Percentiles rank a stretch among this genome's conserved stretches.
Conservation (phyloP, 495 filamentous ascomycete species). For the Neurospora sp. region DNA sequence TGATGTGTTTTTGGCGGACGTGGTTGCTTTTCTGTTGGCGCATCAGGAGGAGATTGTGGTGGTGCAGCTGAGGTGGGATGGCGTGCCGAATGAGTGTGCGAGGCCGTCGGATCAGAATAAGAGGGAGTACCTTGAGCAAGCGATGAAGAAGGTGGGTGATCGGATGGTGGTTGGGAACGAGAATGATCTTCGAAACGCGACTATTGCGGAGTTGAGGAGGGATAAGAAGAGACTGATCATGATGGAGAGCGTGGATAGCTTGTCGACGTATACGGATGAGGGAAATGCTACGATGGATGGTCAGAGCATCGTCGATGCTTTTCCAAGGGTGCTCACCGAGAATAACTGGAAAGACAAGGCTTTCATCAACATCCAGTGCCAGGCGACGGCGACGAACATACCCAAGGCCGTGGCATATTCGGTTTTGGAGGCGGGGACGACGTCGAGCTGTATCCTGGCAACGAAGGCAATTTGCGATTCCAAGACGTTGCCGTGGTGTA, state of each 20-base stretch:
- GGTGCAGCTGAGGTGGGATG: constrained; percentile 44
- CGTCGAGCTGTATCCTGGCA: constrained; percentile 34
- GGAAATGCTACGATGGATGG: constrained; percentile 41
- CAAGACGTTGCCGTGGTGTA: constrained; percentile 41
- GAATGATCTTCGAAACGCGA: constrained; percentile 27
- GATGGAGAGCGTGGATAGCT: constrained; percentile 30
- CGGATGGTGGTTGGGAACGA: constrained; percentile 20
- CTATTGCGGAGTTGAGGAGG: constrained; percentile 30
- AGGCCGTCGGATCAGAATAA: constrained; percentile 34
- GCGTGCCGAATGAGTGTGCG: constrained; percentile 37
- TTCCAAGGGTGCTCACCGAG: constrained; percentile 25
- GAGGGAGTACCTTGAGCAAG: constrained; percentile 27
- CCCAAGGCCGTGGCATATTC: constrained; percentile 35
- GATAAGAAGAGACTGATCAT: constrained; percentile 38
- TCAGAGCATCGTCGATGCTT: constrained; percentile 33
- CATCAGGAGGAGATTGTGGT: constrained; percentile 41
- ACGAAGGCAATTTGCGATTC: constrained; percentile 42
- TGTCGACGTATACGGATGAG: constrained; percentile 42
- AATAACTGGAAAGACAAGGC: constrained; percentile 27
- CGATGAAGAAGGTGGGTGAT: constrained; percentile 19
- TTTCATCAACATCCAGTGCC: constrained; percentile 43
- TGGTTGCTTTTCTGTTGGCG: constrained; percentile 32
- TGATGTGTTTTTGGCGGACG: constrained; percentile 33
- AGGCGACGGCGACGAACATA: constrained; percentile 45
- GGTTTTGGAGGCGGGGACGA: constrained; percentile 32